phyloP scores from a whole-genome alignment of 2,329 filamentous ascomycete species.

The Alternaria infectoria region DNA sequence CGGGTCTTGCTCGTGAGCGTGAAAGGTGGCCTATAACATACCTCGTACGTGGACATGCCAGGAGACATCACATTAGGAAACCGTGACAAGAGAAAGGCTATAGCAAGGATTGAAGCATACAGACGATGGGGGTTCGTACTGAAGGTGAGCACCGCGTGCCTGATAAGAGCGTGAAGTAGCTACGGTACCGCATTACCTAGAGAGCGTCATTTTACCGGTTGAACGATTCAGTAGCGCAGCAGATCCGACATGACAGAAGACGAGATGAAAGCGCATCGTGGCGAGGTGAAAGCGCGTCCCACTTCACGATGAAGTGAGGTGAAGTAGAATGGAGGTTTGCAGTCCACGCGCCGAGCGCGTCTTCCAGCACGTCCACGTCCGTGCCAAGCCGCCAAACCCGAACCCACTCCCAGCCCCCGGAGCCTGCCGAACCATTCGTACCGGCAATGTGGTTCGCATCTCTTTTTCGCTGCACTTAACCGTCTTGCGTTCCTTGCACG shows the following conservation, averaged over 20 bases:
- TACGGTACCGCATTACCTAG: neutral
- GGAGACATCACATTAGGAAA: neutral
- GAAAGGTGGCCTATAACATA: too few species aligned
- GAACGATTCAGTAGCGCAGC: too few species aligned
- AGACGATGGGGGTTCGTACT: neutral
- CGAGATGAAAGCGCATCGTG: neutral
- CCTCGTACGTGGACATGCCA: neutral
- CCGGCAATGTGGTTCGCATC: slow-evolving; percentile 10
- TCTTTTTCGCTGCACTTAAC: slow-evolving; percentile 14
- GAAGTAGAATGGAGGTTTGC: slow-evolving; percentile 3
- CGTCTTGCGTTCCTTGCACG: slow-evolving; percentile 20
- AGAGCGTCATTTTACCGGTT: neutral
- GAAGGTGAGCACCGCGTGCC: neutral
- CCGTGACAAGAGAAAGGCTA: fast-evolving
- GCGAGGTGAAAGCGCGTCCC: neutral
- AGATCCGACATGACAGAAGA: fast-evolving
- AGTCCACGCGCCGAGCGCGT: neutral
- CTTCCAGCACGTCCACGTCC: neutral
- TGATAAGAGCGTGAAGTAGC: too few species aligned
- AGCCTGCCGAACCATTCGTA: slow-evolving; percentile 11
- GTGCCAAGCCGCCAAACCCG: neutral
- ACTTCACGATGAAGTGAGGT: slow-evolving; percentile 5
- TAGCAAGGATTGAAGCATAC: neutral
- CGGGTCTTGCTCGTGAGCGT: neutral
- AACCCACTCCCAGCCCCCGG: neutral